Evolutionary conservation across 306 rosid genomes (phyloP).

Genomic region (Malus asiatica): DNA sequence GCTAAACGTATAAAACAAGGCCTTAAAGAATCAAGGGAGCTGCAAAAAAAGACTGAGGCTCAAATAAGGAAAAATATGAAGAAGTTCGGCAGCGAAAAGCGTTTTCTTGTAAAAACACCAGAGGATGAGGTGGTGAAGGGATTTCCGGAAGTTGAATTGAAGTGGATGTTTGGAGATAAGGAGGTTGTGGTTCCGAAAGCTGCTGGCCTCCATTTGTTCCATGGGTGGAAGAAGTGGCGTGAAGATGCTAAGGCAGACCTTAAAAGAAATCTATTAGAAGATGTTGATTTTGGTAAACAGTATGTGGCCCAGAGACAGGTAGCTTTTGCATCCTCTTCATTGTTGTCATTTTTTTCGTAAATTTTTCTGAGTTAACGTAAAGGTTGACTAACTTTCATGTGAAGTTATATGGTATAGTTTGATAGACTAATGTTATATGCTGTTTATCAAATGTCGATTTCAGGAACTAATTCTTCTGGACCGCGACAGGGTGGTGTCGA

Average conservation of each 20-base stretch:
- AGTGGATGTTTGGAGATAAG: slow-evolving; percentile 88
- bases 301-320: slow-evolving; percentile 76
- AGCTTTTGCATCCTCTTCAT: slow-evolving; percentile 9
- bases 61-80: slow-evolving; percentile 52
- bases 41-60: slow-evolving; percentile 58
- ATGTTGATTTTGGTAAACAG: slow-evolving; percentile 56
- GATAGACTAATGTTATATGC: slow-evolving; percentile 6
- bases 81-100: slow-evolving; percentile 68
- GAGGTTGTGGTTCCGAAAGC: slow-evolving; percentile 82
- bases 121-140: slow-evolving; percentile 79
- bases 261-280: slow-evolving; percentile 55
- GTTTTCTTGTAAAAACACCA: slow-evolving; percentile 43
- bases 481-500: slow-evolving; percentile 82
- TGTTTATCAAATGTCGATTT: slow-evolving; percentile 13
- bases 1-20: slow-evolving; percentile 47
- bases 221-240: slow-evolving; percentile 94
- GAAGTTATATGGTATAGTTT: slow-evolving; percentile 14
- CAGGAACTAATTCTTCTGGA: slow-evolving; percentile 82
- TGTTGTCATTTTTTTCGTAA: neutral
- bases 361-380: neutral
- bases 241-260: slow-evolving; percentile 72
- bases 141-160: slow-evolving; percentile 78
- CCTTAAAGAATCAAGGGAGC: slow-evolving; percentile 67
- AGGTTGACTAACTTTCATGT: neutral
- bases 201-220: slow-evolving; percentile 64